Evolutionary conservation across 75 land plant genomes (phyloP).

Genomic region (Picea sitchensis): DNA sequence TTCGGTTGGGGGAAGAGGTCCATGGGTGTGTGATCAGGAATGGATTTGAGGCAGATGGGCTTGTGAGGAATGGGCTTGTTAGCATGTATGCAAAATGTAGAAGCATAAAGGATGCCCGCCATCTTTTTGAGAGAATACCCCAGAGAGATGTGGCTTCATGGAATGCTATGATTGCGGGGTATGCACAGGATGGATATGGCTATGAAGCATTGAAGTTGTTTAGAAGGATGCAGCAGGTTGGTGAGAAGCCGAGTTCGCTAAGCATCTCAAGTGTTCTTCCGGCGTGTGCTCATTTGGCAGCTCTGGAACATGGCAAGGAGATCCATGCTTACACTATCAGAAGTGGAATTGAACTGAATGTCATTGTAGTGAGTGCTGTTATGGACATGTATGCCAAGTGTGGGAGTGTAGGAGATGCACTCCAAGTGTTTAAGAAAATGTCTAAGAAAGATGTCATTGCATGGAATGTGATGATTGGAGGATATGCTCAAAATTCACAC

Average conservation of each 20-base stretch:
- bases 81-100: conserved; percentile 66
- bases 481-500: conserved; percentile 39
- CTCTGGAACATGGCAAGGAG: conserved; percentile 37
- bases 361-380: conserved; percentile 43
- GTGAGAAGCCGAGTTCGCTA: conserved; percentile 30
- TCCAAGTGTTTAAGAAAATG: conserved; percentile 41
- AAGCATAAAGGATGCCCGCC: conserved; percentile 36
- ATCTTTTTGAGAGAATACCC: conserved; percentile 45
- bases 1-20: conserved; percentile 22
- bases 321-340: conserved; percentile 34
- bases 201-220: conserved; percentile 43
- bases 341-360: conserved; percentile 28
- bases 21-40: conserved; percentile 35
- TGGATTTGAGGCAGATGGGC: conserved; percentile 18
- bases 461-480: conserved; percentile 78
- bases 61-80: conserved; percentile 33
- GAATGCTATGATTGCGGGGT: conserved; percentile 56
- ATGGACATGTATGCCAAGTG: conserved; percentile 70
- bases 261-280: conserved; percentile 41
- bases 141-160: conserved; percentile 42
- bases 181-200: conserved; percentile 35
- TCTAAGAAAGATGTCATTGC: conserved; percentile 34
- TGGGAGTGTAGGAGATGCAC: conserved; percentile 29
- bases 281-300: conserved; percentile 40
- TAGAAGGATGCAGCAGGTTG: conserved; percentile 34